phyloP scores from a whole-genome alignment of 2,329 filamentous ascomycete genomes.

The Arachnopeziza araneosa region DNA sequence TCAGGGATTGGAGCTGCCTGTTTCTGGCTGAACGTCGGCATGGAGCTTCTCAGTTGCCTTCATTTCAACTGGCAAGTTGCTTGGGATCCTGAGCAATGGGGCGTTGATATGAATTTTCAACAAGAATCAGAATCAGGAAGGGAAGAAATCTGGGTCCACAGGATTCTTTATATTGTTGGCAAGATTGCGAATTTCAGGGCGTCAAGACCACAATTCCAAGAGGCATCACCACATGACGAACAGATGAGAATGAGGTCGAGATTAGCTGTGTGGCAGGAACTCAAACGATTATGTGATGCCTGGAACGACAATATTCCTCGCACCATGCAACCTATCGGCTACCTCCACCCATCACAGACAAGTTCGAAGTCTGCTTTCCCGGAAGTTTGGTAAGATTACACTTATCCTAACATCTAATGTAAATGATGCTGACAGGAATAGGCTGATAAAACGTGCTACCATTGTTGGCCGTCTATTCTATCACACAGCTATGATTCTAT shows the following conservation, averaged over 20 bases:
- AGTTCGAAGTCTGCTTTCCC: slow-evolving; percentile 72
- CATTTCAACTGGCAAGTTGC: slow-evolving; percentile 81
- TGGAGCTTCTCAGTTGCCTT: slow-evolving; percentile 85
- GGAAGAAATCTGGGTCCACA: slow-evolving; percentile 83
- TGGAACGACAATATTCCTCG: slow-evolving; percentile 77
- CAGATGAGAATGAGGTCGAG: slow-evolving; percentile 58
- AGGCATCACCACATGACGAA: slow-evolving; percentile 55
- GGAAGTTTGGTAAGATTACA: slow-evolving; percentile 64
- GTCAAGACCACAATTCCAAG: slow-evolving; percentile 55
- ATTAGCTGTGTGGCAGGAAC: slow-evolving; percentile 68
- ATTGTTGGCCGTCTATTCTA: slow-evolving; percentile 83
- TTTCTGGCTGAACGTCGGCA: slow-evolving; percentile 89
- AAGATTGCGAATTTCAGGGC: slow-evolving; percentile 84
- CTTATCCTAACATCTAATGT: background rate
- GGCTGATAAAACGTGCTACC: slow-evolving; percentile 76
- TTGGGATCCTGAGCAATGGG: slow-evolving; percentile 90
- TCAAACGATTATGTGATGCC: slow-evolving; percentile 76
- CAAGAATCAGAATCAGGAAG: slow-evolving; percentile 51
- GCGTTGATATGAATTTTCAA: slow-evolving; percentile 70
- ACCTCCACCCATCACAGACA: slow-evolving; percentile 63
- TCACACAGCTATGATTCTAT: slow-evolving; percentile 76
- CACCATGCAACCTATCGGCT: slow-evolving; percentile 83
- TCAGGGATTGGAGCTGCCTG: slow-evolving; percentile 78
- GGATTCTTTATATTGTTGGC: slow-evolving; percentile 82
- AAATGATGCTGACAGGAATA: slow-evolving; percentile 33